phyloP scores from a whole-genome alignment of 768 basidiomycete genomes.

The Neoboletus magnificus region DNA sequence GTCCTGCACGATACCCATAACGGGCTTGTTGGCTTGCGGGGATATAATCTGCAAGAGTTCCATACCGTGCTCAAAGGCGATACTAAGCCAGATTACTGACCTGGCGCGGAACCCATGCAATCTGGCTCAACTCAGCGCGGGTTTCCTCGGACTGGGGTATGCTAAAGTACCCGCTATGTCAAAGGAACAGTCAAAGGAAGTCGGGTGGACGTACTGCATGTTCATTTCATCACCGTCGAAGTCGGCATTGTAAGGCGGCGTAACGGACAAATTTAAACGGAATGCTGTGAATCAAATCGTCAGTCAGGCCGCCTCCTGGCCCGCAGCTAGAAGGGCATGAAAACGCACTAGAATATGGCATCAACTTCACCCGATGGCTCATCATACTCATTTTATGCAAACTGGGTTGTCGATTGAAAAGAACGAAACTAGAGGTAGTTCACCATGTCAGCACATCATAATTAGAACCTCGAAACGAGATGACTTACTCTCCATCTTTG shows the following conservation, averaged over 20 bases:
- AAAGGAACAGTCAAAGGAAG: slow-evolving; percentile 1
- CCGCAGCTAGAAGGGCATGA: not conserved
- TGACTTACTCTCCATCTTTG: slow-evolving; percentile 94
- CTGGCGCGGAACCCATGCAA: slow-evolving; percentile 98
- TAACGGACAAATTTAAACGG: slow-evolving; percentile 96
- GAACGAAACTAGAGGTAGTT: slow-evolving; percentile 22
- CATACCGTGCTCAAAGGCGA: not conserved
- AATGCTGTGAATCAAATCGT: slow-evolving; percentile 58
- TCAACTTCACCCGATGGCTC: slow-evolving; percentile 95
- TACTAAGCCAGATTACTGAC: slow-evolving; percentile 37
- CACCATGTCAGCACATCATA: not conserved
- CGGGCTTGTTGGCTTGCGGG: slow-evolving; percentile 98
- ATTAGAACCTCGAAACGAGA: not conserved
- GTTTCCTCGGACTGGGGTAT: slow-evolving; percentile 99
- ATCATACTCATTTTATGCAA: slow-evolving; percentile 99
- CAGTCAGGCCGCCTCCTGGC: slow-evolving; percentile 8
- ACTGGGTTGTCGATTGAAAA: slow-evolving; percentile 98
- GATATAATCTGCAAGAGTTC: slow-evolving; percentile 77
- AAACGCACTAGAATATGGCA: slow-evolving; percentile 94
- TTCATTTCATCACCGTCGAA: slow-evolving; percentile 99
- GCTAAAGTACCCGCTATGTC: slow-evolving; percentile 39
- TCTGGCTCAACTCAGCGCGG: slow-evolving; percentile 94
- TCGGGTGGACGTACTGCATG: slow-evolving; percentile 80
- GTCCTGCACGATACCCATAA: slow-evolving; percentile 99
- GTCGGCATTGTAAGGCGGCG: slow-evolving; percentile 98